Evolutionary conservation across 257 asterid genomes (phyloP), one percentile per base, ranked within the genome.

Genomic region (Hygrophila difformis): DNA sequence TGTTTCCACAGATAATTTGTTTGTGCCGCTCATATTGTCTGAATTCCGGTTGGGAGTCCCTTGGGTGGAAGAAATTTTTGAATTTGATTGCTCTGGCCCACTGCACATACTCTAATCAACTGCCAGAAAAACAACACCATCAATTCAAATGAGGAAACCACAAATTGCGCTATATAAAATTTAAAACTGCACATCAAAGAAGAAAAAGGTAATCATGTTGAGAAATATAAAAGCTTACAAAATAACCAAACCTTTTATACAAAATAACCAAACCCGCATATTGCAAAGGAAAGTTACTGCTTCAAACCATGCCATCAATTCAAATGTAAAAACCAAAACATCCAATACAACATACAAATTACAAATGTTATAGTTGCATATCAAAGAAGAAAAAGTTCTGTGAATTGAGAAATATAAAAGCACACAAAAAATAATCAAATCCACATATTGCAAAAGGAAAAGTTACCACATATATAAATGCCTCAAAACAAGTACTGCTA

Each of bases 101-200:
- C 76, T 49, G 67, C 81, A 76, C 69, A 74, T 74, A 52, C 60
- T 68, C 63, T 43, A 56, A 45, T 52, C 53, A 67, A 56, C 85
- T 76, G 78, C 77, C 65, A 46, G 45, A 15, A 47, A 62, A 51
- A n/a, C 41, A 39, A 41, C 17, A 47, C 18, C 26, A 13, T 61
- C 39, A 9, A 53, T 55, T 39, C 33, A 35, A 34, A n/a, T 18
- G 36, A 15, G 9, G 24, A 22, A 35, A 44, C n/a, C 28, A 35
- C 11, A 8, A 44, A 12, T 3, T 15, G 29, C 5, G 18, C 34
- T 16, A 12, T 6, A 1, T 10, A 33, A 19, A 24, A 15, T 2
- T 24, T 24, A 38, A 7, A 21, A 22, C 11, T 34, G 9, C 21
- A 52, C 17, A 15, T 11, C 9, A 39, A 21, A 35, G 7, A n/a